Evolutionary conservation across 1,284 basidiomycete species (phyloP).

Genomic region (Rhodotorula mucilaginosa): DNA sequence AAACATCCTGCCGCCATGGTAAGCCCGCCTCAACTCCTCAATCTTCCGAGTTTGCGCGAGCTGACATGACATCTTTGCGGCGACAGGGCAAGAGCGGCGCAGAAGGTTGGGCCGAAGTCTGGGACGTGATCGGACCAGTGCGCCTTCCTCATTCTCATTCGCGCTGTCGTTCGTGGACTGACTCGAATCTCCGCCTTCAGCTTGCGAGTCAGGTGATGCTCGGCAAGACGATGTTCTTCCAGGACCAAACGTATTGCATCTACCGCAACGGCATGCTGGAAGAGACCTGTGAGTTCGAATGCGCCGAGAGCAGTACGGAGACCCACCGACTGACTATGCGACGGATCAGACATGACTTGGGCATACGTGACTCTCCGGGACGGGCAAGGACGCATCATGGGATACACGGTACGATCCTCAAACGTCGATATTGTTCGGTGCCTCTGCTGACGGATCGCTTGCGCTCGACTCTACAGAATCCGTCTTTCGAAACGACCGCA

Average conservation of each 20-base stretch:
- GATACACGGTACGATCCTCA: conserved; percentile 12
- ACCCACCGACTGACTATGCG: background rate
- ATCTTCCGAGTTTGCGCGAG: too few relatives aligned
- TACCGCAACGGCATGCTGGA: conserved; percentile 27
- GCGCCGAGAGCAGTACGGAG: background rate
- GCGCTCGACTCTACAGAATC: conserved; percentile 5
- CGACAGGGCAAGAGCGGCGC: conserved; percentile 26
- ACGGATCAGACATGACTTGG: conserved; percentile 32
- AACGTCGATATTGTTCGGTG: too few relatives aligned
- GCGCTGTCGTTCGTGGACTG: background rate
- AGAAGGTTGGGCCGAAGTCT: conserved; percentile 38
- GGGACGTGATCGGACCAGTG: conserved; percentile 19
- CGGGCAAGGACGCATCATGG: conserved; percentile 18
- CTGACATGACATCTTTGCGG: too few relatives aligned
- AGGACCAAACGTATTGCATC: conserved; percentile 22
- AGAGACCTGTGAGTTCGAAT: conserved; percentile 14
- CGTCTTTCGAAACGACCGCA: conserved; percentile 37
- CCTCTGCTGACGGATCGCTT: background rate
- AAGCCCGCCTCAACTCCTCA: too few relatives aligned
- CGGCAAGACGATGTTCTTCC: conserved; percentile 29
- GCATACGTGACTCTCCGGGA: conserved; percentile 32
- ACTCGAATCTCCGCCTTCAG: background rate
- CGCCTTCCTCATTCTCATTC: background rate
- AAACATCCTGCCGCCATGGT: conserved; percentile 24
- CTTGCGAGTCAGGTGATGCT: conserved; percentile 27